Conservation (phyloP, 805 yeast genomes). For the Grigorovia jiainica region DNA sequence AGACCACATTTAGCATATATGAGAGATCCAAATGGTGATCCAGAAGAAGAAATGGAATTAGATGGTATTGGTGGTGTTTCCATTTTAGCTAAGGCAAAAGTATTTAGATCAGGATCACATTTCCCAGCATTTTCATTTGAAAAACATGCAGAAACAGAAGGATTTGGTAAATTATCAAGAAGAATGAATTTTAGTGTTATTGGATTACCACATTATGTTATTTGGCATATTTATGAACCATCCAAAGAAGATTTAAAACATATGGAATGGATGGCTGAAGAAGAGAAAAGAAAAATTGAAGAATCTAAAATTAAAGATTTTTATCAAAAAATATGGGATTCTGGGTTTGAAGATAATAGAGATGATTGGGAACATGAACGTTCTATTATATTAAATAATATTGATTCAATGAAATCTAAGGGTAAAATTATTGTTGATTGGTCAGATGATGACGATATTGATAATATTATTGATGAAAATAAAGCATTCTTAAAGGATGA, state of each 20-base stretch:
- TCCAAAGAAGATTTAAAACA: conserved; percentile 81
- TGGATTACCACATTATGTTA: conserved; percentile 89
- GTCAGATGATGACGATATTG: conserved; percentile 43
- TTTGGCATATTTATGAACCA: conserved; percentile 97
- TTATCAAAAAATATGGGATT: conserved; percentile 63
- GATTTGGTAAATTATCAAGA: conserved; percentile 83
- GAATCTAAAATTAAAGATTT: conserved; percentile 54
- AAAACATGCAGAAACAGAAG: conserved; percentile 97
- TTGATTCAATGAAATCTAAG: conserved; percentile 37
- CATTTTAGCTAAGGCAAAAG: conserved; percentile 75
- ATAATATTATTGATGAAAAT: neutral
- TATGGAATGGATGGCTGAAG: conserved; percentile 84
- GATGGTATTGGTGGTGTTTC: conserved; percentile 99
- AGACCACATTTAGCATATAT: conserved; percentile 92
- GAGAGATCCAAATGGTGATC: conserved; percentile 91
- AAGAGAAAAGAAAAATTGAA: conserved; percentile 56
- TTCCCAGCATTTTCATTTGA: conserved; percentile 95
- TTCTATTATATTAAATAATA: conserved; percentile 61
- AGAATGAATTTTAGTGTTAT: conserved; percentile 79
- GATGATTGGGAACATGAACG: conserved; percentile 67
- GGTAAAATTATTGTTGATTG: conserved; percentile 44
- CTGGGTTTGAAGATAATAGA: conserved; percentile 69
- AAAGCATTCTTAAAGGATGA: conserved; percentile 1
- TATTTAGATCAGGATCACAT: conserved; percentile 81
- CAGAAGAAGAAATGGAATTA: conserved; percentile 82